Conservation (phyloP, 2,329 filamentous ascomycete species). For the Fusarium foetens region DNA sequence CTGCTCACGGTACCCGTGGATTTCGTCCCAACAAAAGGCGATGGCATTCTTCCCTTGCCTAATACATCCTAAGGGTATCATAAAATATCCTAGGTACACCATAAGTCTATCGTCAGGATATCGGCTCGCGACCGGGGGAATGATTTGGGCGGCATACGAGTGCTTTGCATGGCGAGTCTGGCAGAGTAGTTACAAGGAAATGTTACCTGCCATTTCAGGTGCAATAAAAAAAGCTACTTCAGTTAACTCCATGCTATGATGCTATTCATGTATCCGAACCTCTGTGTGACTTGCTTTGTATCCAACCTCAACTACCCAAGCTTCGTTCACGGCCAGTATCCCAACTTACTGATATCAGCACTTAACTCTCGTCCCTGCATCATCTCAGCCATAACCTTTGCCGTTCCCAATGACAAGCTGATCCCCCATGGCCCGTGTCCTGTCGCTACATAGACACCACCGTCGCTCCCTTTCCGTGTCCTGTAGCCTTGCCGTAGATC, state of each 20-base stretch:
- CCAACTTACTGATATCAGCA: slow-evolving; percentile 61
- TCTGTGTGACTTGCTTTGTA: background rate
- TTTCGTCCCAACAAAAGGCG: background rate
- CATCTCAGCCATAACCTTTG: slow-evolving; percentile 76
- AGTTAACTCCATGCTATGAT: background rate
- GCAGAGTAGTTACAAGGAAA: background rate
- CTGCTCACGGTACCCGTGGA: background rate
- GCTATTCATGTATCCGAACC: background rate
- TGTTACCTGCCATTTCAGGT: background rate
- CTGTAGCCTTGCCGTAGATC: slow-evolving; percentile 61
- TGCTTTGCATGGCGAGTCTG: background rate
- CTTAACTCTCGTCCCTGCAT: slow-evolving; percentile 67
- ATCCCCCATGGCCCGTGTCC: slow-evolving; percentile 85
- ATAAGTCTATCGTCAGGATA: background rate
- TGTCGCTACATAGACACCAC: slow-evolving; percentile 75
- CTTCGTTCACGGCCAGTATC: slow-evolving; percentile 16
- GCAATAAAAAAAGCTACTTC: background rate
- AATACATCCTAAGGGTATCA: background rate
- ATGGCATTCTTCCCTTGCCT: background rate
- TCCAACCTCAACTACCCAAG: background rate
- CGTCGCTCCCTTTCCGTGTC: slow-evolving; percentile 55
- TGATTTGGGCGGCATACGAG: background rate
- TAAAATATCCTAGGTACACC: background rate
- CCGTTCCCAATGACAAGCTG: slow-evolving; percentile 72
- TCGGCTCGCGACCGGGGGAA: no score